Evolutionary conservation across 1,284 basidiomycete species (phyloP).

Genomic region (Rhodotorula sp.): DNA sequence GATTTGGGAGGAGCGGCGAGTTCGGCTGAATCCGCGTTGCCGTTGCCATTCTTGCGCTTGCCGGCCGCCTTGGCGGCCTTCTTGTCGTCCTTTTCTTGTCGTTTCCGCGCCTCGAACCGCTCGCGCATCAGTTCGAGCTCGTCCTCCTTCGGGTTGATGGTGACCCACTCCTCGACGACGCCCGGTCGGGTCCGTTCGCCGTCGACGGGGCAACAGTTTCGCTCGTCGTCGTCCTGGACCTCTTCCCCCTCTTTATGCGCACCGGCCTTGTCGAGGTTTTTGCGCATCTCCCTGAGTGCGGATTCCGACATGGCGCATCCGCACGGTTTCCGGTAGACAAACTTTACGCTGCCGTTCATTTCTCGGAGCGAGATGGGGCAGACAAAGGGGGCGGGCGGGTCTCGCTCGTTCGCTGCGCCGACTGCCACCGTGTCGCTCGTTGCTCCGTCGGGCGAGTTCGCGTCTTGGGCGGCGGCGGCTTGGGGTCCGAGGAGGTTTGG

Average conservation of each 20-base stretch:
- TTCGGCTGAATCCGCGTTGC: neutral
- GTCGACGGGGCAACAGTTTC: constrained; percentile 34
- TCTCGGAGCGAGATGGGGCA: constrained; percentile 87
- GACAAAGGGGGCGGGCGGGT: constrained; percentile 64
- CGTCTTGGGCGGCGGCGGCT: too few relatives aligned
- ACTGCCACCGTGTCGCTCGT: neutral
- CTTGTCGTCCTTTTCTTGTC: constrained; percentile 37
- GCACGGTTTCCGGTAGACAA: constrained; percentile 78
- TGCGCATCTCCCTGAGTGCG: constrained; percentile 59
- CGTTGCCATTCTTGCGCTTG: constrained; percentile 22
- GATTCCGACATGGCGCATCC: constrained; percentile 83
- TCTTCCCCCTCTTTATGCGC: too few relatives aligned
- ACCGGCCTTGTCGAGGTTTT: neutral
- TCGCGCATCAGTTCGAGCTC: constrained; percentile 29
- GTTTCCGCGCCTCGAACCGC: constrained; percentile 24
- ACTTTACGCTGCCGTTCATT: constrained; percentile 85
- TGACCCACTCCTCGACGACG: constrained; percentile 24
- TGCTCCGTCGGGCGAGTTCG: neutral
- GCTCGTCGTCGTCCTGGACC: constrained; percentile 11
- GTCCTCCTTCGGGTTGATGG: constrained; percentile 39
- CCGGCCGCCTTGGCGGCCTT: constrained; percentile 34
- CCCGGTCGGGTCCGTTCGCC: constrained; percentile 19
- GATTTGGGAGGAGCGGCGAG: neutral
- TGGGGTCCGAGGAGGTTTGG: too few relatives aligned
- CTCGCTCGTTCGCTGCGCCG: constrained; percentile 29